Conservation (phyloP, 2,329 filamentous ascomycete species). For the Neonectria neomacrospora region DNA sequence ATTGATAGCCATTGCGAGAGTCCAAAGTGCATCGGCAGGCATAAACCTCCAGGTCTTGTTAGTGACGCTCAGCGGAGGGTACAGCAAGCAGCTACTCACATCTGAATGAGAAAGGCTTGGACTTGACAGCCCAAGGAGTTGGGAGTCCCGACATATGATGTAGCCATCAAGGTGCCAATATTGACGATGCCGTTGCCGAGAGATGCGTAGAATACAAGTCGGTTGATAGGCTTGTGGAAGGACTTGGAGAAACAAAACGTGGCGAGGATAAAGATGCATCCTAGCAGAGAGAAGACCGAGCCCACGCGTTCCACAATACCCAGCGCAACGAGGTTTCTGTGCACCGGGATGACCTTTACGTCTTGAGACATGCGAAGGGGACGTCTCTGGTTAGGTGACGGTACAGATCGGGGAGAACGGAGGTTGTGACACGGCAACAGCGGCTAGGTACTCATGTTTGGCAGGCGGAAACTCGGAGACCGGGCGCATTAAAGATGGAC, state of each 20-base stretch:
- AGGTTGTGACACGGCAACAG: not conserved
- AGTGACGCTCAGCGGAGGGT: not conserved
- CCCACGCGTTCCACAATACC: slow-evolving; percentile 18
- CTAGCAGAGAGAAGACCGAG: slow-evolving; percentile 20
- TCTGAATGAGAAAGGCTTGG: slow-evolving; percentile 79
- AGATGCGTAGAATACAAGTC: slow-evolving; percentile 81
- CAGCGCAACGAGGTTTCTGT: not conserved
- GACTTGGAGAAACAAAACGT: slow-evolving; percentile 72
- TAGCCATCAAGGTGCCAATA: slow-evolving; percentile 73
- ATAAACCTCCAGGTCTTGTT: slow-evolving; percentile 8
- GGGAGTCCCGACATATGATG: slow-evolving; percentile 60
- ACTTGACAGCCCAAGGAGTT: slow-evolving; percentile 66
- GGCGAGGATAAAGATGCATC: slow-evolving; percentile 68
- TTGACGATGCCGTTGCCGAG: slow-evolving; percentile 81
- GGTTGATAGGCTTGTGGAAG: slow-evolving; percentile 84
- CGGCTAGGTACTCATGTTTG: not conserved
- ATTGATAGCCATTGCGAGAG: slow-evolving; percentile 81
- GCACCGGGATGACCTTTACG: not conserved
- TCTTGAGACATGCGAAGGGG: not conserved
- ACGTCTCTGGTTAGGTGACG: not conserved
- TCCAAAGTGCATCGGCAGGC: slow-evolving; percentile 73
- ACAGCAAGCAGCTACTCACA: slow-evolving; percentile 59
- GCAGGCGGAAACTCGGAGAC: not conserved
- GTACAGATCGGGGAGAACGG: not conserved
- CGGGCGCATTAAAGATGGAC: not conserved